Evolutionary conservation across 768 basidiomycete genomes (phyloP).

Genomic region (Tricholoma sp.): DNA sequence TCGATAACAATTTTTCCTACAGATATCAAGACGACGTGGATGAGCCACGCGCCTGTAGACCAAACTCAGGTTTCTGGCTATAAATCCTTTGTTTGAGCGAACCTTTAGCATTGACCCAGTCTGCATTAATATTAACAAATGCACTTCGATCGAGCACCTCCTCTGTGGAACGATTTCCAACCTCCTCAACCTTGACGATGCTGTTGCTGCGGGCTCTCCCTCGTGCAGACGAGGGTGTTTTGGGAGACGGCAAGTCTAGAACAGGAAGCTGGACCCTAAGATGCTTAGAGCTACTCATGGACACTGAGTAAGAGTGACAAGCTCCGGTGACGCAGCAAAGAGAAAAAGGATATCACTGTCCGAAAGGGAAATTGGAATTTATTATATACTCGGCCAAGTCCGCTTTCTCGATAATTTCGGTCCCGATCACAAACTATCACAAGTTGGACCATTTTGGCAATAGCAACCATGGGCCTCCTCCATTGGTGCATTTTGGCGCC

Average conservation of each 20-base stretch:
- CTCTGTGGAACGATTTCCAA: constrained; percentile 67
- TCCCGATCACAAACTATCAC: too few relatives aligned
- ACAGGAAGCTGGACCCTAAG: constrained; percentile 40
- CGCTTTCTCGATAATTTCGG: too few relatives aligned
- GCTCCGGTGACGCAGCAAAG: not conserved
- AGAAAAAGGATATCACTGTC: not conserved
- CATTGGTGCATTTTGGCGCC: constrained; percentile 67
- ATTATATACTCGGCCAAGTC: too few relatives aligned
- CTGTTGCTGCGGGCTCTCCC: constrained; percentile 62
- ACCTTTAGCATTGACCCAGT: constrained; percentile 96
- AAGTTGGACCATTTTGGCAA: not conserved
- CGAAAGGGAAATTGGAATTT: too few relatives aligned
- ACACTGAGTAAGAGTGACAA: constrained; percentile 3
- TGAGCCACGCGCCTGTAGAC: constrained; percentile 87
- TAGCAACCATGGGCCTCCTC: constrained; percentile 43
- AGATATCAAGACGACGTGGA: constrained; percentile 91
- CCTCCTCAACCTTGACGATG: constrained; percentile 81
- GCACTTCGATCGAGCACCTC: constrained; percentile 75
- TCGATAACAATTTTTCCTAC: constrained; percentile 90
- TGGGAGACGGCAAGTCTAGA: constrained; percentile 31
- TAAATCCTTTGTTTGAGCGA: constrained; percentile 7
- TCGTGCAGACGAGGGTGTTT: constrained; percentile 28
- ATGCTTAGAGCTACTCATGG: constrained; percentile 52
- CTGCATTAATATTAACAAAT: constrained; percentile 81
- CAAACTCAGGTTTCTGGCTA: not conserved